phyloP scores from a whole-genome alignment of 768 basidiomycete species.

The Tylopilus intermedius region DNA sequence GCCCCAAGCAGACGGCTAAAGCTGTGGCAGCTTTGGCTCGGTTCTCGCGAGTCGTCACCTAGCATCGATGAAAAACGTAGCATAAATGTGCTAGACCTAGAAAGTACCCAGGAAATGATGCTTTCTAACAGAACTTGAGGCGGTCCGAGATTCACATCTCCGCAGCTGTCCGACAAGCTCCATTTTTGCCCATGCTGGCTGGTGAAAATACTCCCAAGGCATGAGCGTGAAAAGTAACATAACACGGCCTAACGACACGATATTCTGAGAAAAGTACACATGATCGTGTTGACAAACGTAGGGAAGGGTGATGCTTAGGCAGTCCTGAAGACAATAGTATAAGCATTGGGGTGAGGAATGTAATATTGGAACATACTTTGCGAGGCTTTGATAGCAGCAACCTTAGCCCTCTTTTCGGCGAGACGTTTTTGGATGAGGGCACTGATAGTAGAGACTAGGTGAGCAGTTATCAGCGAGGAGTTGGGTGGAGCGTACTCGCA shows the following conservation, averaged over 20 bases:
- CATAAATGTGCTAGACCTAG: neutral
- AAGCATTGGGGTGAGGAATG: neutral
- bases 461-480: neutral
- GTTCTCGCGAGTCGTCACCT: too few relatives aligned
- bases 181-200: neutral
- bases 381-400: conserved; percentile 80
- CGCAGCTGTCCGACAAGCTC: neutral
- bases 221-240: conserved; percentile 17
- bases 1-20: neutral
- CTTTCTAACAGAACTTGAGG: too few relatives aligned
- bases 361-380: conserved; percentile 47
- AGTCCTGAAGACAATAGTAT: conserved; percentile 10
- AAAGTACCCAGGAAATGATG: too few relatives aligned
- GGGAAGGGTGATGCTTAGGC: conserved; percentile 11
- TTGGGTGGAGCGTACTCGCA: conserved; percentile 59
- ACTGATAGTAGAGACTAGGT: conserved; percentile 27
- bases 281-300: conserved; percentile 4
- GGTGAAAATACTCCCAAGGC: neutral
- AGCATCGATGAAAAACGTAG: too few relatives aligned
- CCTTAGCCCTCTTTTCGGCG: conserved; percentile 90
- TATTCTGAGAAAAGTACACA: conserved; percentile 17
- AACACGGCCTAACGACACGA: conserved; percentile 22
- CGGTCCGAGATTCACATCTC: neutral
- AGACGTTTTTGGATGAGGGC: conserved; percentile 81
- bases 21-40: neutral